Evolutionary conservation across 2,329 filamentous ascomycete species (phyloP).

Genomic region (Calcarisporium arbuscula): DNA sequence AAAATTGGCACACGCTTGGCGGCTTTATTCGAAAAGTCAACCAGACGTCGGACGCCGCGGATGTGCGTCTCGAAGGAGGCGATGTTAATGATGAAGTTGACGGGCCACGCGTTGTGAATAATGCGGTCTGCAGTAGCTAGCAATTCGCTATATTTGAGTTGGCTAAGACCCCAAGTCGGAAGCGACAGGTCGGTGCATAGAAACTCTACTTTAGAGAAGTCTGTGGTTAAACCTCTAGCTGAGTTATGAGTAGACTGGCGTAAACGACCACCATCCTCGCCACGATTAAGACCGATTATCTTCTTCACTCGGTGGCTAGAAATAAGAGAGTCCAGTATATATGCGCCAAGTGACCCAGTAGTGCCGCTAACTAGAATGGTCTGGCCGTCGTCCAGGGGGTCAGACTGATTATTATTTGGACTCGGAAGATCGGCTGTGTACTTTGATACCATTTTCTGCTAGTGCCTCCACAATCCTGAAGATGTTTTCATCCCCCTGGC

Average conservation of each 20-base stretch:
- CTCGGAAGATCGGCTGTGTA: slow-evolving; percentile 22
- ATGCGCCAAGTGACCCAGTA: slow-evolving; percentile 81
- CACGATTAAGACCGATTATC: slow-evolving; percentile 21
- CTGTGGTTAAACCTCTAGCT: slow-evolving; percentile 30
- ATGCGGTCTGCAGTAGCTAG: slow-evolving; percentile 22
- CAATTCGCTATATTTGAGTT: slow-evolving; percentile 8
- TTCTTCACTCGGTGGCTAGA: slow-evolving; percentile 13
- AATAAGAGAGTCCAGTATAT: slow-evolving; percentile 45
- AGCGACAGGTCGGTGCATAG: slow-evolving; percentile 40
- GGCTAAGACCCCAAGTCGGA: slow-evolving; percentile 1
- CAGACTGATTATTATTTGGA: slow-evolving; percentile 13
- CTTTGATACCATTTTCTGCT: slow-evolving; percentile 15
- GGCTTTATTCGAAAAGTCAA: slow-evolving; percentile 32
- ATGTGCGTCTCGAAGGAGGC: slow-evolving; percentile 45
- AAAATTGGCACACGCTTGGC: slow-evolving; percentile 25
- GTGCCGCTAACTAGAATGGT: slow-evolving; percentile 80
- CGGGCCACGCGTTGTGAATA: slow-evolving; percentile 44
- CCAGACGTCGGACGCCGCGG: slow-evolving; percentile 41
- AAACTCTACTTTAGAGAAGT: slow-evolving; percentile 38
- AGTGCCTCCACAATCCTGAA: slow-evolving; percentile 7
- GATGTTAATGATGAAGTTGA: slow-evolving; percentile 46
- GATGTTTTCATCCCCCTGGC: slow-evolving; percentile 3
- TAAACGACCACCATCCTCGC: slow-evolving; percentile 25
- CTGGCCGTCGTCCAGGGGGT: slow-evolving; percentile 21
- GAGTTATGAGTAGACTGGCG: slow-evolving; percentile 30